Evolutionary conservation across 164 flowering plant species (phyloP).

Genomic region (Pachysandra terminalis): DNA sequence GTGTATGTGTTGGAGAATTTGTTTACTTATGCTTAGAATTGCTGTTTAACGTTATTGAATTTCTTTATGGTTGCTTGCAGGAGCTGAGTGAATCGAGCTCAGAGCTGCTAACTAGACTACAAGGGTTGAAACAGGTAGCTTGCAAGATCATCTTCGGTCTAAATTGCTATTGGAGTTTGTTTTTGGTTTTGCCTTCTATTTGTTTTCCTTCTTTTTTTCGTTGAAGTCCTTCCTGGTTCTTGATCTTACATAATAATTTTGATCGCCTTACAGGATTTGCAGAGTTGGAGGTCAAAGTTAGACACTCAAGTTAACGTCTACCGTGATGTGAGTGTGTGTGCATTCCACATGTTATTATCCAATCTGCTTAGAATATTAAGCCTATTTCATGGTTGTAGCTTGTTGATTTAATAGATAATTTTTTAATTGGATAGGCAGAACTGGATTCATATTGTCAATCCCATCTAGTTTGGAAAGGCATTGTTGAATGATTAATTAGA

Average conservation of each 20-base stretch:
- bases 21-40: neutral
- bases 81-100: constrained; percentile 75
- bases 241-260: neutral
- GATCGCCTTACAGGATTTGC: constrained; percentile 45
- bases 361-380: no score
- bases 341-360: no score
- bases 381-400: no score
- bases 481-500: no score
- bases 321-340: constrained; percentile 56
- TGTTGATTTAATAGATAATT: no score
- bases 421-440: no score
- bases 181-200: neutral
- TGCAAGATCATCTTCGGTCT: neutral
- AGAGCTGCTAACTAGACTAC: constrained; percentile 68
- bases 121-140: constrained; percentile 74
- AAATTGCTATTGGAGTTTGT: neutral
- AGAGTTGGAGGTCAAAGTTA: constrained; percentile 80
- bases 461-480: no score
- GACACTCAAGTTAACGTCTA: constrained; percentile 80
- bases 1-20: neutral
- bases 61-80: constrained; percentile 25
- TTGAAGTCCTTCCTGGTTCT: neutral
- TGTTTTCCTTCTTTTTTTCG: neutral
- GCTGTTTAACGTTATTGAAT: neutral
- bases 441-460: no score